These are phyloP conservation scores for Oehlia diaphana DNA, from an alignment of 192 early-diverging fungal genomes.

Conservation along the genomic window DNA sequence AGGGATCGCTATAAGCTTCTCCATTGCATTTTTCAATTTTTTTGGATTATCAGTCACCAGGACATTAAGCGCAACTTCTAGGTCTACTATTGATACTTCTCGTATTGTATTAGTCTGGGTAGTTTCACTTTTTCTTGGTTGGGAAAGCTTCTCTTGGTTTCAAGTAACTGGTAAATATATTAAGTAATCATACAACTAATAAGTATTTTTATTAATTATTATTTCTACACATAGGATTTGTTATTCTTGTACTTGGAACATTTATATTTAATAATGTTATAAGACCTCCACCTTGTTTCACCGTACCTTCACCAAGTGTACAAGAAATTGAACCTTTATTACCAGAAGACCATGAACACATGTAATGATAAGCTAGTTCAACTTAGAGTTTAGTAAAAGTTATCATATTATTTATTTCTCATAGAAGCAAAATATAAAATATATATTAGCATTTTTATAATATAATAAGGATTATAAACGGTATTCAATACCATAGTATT, in stretches of 20 bases:
- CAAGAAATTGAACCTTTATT: constrained; percentile 38
- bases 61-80: constrained; percentile 81
- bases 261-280: constrained; percentile 90
- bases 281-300: constrained; percentile 53
- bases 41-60: constrained; percentile 91
- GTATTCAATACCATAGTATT: no score
- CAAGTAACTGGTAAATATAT: constrained; percentile 83
- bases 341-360: constrained; percentile 19
- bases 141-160: constrained; percentile 89
- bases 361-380: background rate
- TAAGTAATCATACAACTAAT: constrained; percentile 34
- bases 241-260: constrained; percentile 74
- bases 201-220: constrained; percentile 42
- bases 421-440: no score
- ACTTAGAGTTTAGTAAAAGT: no score
- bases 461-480: no score
- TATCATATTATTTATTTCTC: no score
- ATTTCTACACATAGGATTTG: constrained; percentile 43
- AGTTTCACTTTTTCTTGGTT: constrained; percentile 84
- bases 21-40: constrained; percentile 96
- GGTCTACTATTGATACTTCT: constrained; percentile 96
- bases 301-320: constrained; percentile 28
- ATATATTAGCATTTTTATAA: no score
- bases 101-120: constrained; percentile 97
- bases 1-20: constrained; percentile 80